Percentiles rank a stretch among this genome's conserved stretches.
phyloP scores from a whole-genome alignment of 257 asterid genomes.

The Nemophila menziesii region DNA sequence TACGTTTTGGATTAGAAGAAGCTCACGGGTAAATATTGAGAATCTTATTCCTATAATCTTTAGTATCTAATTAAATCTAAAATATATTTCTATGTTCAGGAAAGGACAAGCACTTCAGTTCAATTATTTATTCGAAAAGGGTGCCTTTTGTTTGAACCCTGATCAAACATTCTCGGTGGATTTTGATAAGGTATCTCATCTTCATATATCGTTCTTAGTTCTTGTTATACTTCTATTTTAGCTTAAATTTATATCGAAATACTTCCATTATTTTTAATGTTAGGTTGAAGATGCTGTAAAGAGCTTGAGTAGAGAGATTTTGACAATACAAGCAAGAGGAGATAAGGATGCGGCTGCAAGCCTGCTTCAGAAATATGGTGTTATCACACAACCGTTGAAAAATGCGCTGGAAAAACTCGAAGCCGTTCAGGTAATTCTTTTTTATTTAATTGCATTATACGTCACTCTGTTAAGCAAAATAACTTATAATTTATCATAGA shows the following conservation, averaged over 20 bases:
- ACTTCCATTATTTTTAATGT: slow-evolving; percentile 2
- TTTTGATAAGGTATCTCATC: slow-evolving; percentile 60
- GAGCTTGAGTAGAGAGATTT: slow-evolving; percentile 79
- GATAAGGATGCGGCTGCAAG: slow-evolving; percentile 60
- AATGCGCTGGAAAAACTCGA: slow-evolving; percentile 60
- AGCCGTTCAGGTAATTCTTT: slow-evolving; percentile 37
- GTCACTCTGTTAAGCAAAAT: background rate
- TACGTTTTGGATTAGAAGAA: slow-evolving; percentile 90
- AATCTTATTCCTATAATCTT: background rate
- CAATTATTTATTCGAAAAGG: slow-evolving; percentile 68
- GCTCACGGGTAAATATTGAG: slow-evolving; percentile 75
- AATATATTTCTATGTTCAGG: slow-evolving; percentile 26
- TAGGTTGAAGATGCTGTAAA: slow-evolving; percentile 82
- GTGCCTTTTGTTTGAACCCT: slow-evolving; percentile 46
- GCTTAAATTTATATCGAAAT: slow-evolving; percentile 1
- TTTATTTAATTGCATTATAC: background rate
- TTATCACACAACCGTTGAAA: slow-evolving; percentile 47
- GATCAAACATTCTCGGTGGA: slow-evolving; percentile 66
- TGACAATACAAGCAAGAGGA: slow-evolving; percentile 81
- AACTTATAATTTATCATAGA: no score
- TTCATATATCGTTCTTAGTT: background rate
- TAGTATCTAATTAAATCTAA: background rate
- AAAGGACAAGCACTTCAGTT: slow-evolving; percentile 97
- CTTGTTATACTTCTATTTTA: slow-evolving; percentile 1
- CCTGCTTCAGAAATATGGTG: slow-evolving; percentile 46